phyloP scores from a whole-genome alignment of 2,329 filamentous ascomycete genomes.

The Fusarium sp. region DNA sequence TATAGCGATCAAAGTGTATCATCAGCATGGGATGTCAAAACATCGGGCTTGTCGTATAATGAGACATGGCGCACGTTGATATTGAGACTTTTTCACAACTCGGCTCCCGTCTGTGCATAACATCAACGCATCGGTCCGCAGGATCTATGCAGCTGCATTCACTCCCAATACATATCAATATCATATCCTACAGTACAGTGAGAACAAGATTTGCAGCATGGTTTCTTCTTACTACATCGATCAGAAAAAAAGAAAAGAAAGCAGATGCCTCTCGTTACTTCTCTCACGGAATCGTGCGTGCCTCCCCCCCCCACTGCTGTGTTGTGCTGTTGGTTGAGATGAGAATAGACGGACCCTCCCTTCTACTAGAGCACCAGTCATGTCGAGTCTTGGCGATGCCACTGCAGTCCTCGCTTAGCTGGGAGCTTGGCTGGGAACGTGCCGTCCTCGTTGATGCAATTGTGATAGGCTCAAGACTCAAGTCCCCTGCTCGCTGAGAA shows the following conservation, averaged over 20 bases:
- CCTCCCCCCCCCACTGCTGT: background rate
- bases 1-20: background rate
- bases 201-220: conserved; percentile 7
- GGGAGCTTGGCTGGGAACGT: background rate
- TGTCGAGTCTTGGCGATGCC: conserved; percentile 29
- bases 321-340: background rate
- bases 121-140: background rate
- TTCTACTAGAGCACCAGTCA: conserved; percentile 26
- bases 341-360: background rate
- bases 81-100: conserved; percentile 13
- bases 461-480: conserved; percentile 23
- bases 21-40: background rate
- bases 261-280: background rate
- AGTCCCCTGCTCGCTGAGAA: conserved; percentile 18
- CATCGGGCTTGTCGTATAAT: conserved; percentile 10
- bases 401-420: conserved; percentile 19
- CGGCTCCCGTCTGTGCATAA: conserved; percentile 8
- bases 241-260: background rate
- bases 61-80: conserved; percentile 28
- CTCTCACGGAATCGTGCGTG: background rate
- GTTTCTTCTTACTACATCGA: conserved; percentile 9
- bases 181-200: background rate
- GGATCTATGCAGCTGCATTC: conserved; percentile 6
- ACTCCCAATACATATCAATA: background rate
- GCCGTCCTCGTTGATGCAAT: conserved; percentile 4